Evolutionary conservation across 2,329 filamentous ascomycete genomes (phyloP).

Genomic region (Penicillium sp.): DNA sequence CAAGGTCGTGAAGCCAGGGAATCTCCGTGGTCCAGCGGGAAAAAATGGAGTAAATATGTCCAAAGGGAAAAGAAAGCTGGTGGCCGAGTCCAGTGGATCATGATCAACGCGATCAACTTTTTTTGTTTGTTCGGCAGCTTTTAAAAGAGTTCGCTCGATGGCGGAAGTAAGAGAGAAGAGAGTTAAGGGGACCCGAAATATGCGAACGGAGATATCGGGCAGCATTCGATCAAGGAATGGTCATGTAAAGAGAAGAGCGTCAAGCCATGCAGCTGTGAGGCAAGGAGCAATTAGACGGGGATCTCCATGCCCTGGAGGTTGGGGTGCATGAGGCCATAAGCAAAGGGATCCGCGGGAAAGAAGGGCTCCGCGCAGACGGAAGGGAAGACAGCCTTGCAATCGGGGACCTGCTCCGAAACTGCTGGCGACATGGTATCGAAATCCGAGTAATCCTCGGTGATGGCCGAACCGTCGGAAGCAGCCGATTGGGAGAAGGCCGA

Average conservation of each 20-base stretch:
- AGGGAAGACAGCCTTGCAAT: conserved; percentile 34
- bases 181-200: conserved; percentile 2
- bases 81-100: conserved; percentile 20
- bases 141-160: background rate
- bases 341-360: conserved; percentile 27
- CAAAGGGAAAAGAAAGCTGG: conserved; percentile 17
- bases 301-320: conserved; percentile 20
- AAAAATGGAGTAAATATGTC: conserved; percentile 12
- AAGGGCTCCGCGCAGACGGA: conserved; percentile 32
- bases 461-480: conserved; percentile 41
- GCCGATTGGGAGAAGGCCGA: conserved; percentile 42
- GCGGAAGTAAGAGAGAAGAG: background rate
- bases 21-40: conserved; percentile 8
- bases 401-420: conserved; percentile 32
- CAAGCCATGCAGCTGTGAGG: conserved; percentile 7
- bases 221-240: conserved; percentile 3
- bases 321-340: conserved; percentile 26
- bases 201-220: background rate
- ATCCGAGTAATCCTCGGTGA: conserved; percentile 41
- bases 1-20: conserved; percentile 8
- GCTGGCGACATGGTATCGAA: conserved; percentile 39
- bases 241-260: conserved; percentile 1
- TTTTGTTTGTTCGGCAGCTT: conserved; percentile 16
- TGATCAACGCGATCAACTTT: conserved; percentile 13
- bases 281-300: conserved; percentile 4